A percentile compares a stretch with the other conserved stretches of the same genome.
phyloP scores from a whole-genome alignment of 306 rosid genomes.

The Dryas alaskensis region DNA sequence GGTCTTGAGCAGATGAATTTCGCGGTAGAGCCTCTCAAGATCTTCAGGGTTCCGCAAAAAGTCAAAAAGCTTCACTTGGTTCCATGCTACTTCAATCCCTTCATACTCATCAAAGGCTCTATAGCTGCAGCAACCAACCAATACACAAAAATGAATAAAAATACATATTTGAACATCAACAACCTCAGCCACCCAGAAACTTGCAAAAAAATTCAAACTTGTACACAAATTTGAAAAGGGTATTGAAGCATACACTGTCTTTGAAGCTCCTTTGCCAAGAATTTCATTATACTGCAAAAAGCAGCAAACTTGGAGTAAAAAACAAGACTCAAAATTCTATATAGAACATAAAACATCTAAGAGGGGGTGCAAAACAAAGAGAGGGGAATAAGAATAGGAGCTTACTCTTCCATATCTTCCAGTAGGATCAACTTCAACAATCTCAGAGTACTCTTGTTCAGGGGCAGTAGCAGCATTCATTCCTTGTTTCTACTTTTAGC shows the following conservation, averaged over 20 bases:
- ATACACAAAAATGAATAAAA: slow-evolving; percentile 12
- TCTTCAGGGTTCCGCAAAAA: slow-evolving; percentile 77
- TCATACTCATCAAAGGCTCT: slow-evolving; percentile 92
- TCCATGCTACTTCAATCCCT: slow-evolving; percentile 99
- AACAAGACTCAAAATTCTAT: background rate
- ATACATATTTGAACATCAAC: slow-evolving; percentile 8
- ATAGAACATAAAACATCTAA: slow-evolving; percentile 16
- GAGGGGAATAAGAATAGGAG: slow-evolving; percentile 11
- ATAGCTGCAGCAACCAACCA: slow-evolving; percentile 50
- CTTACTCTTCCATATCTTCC: slow-evolving; percentile 99
- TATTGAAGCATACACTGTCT: slow-evolving; percentile 64
- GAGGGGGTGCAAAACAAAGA: background rate
- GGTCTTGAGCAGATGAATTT: slow-evolving; percentile 96
- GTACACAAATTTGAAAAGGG: slow-evolving; percentile 13
- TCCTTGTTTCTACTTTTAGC: slow-evolving; percentile 28
- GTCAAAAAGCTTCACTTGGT: slow-evolving; percentile 85
- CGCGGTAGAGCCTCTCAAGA: slow-evolving; percentile 78
- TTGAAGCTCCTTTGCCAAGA: slow-evolving; percentile 98
- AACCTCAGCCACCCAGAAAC: background rate
- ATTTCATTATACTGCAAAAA: slow-evolving; percentile 73
- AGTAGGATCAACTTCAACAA: slow-evolving; percentile 93
- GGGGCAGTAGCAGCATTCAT: slow-evolving; percentile 58
- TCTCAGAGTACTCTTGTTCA: slow-evolving; percentile 55
- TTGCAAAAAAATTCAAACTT: background rate
- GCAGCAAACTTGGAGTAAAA: slow-evolving; percentile 16